Evolutionary conservation across 305 asterid genomes (phyloP).

Genomic region (Fraxinus nigra): DNA sequence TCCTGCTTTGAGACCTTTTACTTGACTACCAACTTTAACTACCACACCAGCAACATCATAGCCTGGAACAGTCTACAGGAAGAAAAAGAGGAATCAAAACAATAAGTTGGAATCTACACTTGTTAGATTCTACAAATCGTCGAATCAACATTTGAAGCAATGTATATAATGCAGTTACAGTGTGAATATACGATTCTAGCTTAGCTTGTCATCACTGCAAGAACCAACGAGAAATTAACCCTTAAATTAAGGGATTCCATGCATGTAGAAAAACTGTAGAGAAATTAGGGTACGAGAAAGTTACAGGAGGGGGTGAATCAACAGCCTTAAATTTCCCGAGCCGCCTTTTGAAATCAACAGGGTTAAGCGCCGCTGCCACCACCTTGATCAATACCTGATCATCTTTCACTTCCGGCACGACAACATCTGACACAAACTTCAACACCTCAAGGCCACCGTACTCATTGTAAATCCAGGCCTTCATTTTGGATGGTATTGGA

Average conservation of each 20-base stretch:
- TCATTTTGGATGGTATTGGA: constrained; percentile 38
- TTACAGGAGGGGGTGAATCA: constrained; percentile 52
- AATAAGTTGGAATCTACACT: background rate
- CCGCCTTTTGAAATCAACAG: constrained; percentile 50
- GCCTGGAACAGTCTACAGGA: background rate
- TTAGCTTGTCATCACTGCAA: background rate
- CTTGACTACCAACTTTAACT: constrained; percentile 16
- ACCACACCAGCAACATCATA: background rate
- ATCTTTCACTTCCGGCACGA: constrained; percentile 40
- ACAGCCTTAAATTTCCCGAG: constrained; percentile 43
- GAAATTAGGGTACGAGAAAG: background rate
- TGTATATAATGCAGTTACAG: background rate
- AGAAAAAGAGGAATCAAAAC: background rate
- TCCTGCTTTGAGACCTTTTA: constrained; percentile 12
- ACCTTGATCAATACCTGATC: constrained; percentile 51
- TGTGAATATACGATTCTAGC: background rate
- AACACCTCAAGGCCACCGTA: constrained; percentile 44
- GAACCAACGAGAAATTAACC: background rate
- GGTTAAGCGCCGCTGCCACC: constrained; percentile 45
- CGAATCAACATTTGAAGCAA: background rate
- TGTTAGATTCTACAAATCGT: background rate
- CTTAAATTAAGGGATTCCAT: background rate
- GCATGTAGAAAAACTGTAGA: background rate
- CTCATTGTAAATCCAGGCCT: constrained; percentile 43
- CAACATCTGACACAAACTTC: constrained; percentile 35